Evolutionary conservation across 371 early-diverging fungal species (phyloP).

Genomic region (Sporodiniella umbellata): DNA sequence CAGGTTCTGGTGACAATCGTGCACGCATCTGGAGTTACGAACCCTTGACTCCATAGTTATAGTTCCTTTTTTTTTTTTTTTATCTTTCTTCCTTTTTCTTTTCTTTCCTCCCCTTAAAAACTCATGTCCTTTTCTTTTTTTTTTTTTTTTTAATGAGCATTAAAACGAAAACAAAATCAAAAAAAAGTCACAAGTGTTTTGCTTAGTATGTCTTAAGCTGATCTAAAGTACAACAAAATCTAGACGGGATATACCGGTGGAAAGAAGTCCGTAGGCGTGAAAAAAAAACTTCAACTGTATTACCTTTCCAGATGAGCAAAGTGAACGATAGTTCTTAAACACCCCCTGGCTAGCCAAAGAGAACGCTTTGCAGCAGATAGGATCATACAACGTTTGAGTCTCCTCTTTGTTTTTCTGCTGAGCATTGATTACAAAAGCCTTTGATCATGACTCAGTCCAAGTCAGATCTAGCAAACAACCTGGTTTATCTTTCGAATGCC

Average conservation of each 20-base stretch:
- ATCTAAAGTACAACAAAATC: too few species aligned
- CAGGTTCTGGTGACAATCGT: conserved; percentile 93
- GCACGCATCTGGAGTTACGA: conserved; percentile 91
- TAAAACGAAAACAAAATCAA: conserved; percentile 60
- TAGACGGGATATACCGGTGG: too few species aligned
- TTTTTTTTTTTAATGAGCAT: conserved; percentile 93
- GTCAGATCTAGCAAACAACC: conserved; percentile 92
- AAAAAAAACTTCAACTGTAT: too few species aligned
- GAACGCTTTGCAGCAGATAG: too few species aligned
- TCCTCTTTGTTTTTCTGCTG: too few species aligned
- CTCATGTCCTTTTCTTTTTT: conserved; percentile 93
- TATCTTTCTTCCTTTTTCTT: neutral
- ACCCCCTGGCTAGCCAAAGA: too few species aligned
- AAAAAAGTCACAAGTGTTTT: too few species aligned
- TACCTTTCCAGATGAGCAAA: too few species aligned
- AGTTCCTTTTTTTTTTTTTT: conserved; percentile 2
- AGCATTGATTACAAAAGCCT: conserved; percentile 90
- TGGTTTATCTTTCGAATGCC: conserved; percentile 86
- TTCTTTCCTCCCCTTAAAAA: conserved; percentile 35
- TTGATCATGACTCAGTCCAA: conserved; percentile 89
- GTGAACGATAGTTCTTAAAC: too few species aligned
- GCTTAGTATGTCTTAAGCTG: too few species aligned
- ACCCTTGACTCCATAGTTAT: conserved; percentile 18
- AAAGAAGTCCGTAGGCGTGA: too few species aligned
- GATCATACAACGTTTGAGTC: too few species aligned